Evolutionary conservation across 768 basidiomycete genomes (phyloP).

Genomic region (Royoungia palumana): DNA sequence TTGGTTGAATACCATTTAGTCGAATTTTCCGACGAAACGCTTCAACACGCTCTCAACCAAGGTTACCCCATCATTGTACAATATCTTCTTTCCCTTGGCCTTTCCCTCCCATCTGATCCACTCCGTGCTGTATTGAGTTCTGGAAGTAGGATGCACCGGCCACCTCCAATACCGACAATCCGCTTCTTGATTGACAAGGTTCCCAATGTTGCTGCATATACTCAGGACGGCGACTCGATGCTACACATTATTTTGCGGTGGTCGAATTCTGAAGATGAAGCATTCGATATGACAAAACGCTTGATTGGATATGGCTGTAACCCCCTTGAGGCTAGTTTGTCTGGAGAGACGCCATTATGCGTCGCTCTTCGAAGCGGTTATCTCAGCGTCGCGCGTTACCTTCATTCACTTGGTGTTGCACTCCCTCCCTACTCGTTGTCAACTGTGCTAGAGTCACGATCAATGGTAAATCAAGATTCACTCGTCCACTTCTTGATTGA

Average conservation of each 20-base stretch:
- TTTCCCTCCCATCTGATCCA: constrained; percentile 1
- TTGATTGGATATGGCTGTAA: neutral
- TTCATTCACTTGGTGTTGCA: neutral
- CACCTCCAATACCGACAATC: neutral
- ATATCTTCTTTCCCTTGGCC: neutral
- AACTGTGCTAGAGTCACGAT: neutral
- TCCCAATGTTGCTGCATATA: neutral
- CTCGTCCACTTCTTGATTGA: neutral
- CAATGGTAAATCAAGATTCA: no score
- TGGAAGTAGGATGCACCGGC: no score
- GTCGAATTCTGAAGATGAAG: neutral
- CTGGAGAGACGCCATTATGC: neutral
- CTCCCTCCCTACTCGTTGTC: neutral
- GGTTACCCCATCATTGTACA: neutral
- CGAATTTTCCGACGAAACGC: neutral
- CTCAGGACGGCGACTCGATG: neutral
- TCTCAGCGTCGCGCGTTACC: neutral
- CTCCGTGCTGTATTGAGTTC: constrained; percentile 2
- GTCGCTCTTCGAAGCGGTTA: neutral
- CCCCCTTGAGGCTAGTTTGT: neutral
- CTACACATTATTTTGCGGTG: neutral
- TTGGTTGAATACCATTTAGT: neutral
- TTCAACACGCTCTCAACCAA: neutral
- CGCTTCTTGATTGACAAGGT: neutral
- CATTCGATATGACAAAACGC: neutral